Base-by-base conservation (phyloP, 2,329 filamentous ascomycete genomes). In the Fusarium robinianum region DNA sequence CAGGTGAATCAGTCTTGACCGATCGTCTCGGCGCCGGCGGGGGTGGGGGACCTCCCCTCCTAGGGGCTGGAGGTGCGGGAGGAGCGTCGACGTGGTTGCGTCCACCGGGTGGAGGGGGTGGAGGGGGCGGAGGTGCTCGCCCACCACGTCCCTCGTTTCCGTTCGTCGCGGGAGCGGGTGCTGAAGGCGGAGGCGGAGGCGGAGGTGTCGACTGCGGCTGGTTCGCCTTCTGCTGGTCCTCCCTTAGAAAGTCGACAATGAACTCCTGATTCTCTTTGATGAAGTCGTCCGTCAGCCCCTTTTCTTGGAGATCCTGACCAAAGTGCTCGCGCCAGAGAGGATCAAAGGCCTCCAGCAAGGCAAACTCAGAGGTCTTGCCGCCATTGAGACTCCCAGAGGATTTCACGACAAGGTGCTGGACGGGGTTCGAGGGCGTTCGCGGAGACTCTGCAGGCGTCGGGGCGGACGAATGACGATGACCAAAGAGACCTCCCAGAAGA, bases 201-300 rank as follows among this genome's bases (percentile, higher is more conserved):
- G 57, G 45, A 5, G 56, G 47, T 21, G 59, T 55, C 22, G 54
- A 42, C 14, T 45, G 46, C 23, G 58, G 51, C n/a, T 47, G 51
- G 37, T 60, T 53, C 25, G 54, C 35, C 56, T 68, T 71, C 52
- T 69, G 71, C 64, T 79, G 77, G 55, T 84, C 76, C 46, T 83
- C 72, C 53, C 76, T 77, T 48, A 85, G 67, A 57, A 84, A 85
- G 25, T 82, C 76, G 53, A 84, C 76, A 60, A 85, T 85, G 53
- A 85, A 85, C 57, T 84, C 81, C 58, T 85, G 82, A 58, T 85
- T 84, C 24, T 84, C 81, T 53, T 77, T 78, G 60, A 85, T 85
- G 51, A 84, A 81, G 54, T 85, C 81, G 56, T 85, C 81, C 6
- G 78, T 83, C 49, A 85, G 71, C 11, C 81, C 82, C 68, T 83